Evolutionary conservation across 2,329 filamentous ascomycete species (phyloP).

Genomic region (Apiospora koreana): DNA sequence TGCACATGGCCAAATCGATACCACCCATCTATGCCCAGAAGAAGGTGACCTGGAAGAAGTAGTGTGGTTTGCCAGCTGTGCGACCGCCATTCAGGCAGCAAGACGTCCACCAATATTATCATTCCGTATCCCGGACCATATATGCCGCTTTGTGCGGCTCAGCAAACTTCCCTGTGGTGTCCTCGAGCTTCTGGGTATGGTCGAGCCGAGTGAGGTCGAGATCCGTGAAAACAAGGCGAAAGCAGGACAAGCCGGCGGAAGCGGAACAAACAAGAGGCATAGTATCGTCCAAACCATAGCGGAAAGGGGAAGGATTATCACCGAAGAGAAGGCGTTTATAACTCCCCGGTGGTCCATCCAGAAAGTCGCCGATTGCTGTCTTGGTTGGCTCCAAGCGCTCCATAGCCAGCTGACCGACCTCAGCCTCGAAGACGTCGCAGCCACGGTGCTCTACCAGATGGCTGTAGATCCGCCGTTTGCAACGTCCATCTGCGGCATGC

Average conservation of each 20-base stretch:
- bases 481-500: neutral
- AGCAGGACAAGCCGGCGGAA: neutral
- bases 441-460: neutral
- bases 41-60: neutral
- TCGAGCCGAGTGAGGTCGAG: neutral
- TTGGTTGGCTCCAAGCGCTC: neutral
- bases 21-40: neutral
- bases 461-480: neutral
- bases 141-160: neutral
- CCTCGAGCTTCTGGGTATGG: neutral
- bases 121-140: neutral
- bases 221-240: neutral
- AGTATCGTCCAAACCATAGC: too few relatives aligned
- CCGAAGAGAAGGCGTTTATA: neutral
- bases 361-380: neutral
- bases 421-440: neutral
- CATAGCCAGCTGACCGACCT: neutral
- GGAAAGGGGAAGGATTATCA: neutral
- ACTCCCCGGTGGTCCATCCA: neutral
- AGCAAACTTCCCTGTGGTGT: neutral
- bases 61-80: slow-evolving; percentile 5
- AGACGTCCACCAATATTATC: neutral
- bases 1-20: neutral
- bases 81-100: neutral
- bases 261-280: neutral